These are phyloP conservation scores for Neofusicoccum umdonicola DNA, from an alignment of 2,329 filamentous ascomycete genomes.

Conservation along the genomic window DNA sequence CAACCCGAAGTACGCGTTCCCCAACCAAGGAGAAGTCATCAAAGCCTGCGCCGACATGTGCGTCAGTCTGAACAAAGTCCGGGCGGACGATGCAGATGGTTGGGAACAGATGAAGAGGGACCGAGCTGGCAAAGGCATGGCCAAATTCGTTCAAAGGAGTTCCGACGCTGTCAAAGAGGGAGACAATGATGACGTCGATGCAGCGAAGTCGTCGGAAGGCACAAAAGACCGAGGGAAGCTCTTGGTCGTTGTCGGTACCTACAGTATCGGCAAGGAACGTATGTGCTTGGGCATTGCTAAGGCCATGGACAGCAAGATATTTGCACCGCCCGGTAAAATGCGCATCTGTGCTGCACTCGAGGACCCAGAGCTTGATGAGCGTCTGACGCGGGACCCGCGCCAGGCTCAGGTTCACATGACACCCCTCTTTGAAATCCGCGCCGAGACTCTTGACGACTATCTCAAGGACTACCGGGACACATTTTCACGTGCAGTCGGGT, in stretches of 20 bases:
- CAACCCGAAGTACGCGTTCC: constrained; percentile 93
- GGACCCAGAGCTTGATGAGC: constrained; percentile 73
- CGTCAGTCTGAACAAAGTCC: constrained; percentile 68
- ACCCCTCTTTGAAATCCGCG: constrained; percentile 86
- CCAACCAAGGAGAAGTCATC: constrained; percentile 83
- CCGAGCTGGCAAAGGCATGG: constrained; percentile 58
- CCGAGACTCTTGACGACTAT: constrained; percentile 89
- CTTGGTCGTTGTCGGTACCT: constrained; percentile 91
- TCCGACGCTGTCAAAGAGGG: constrained; percentile 26
- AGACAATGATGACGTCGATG: constrained; percentile 28
- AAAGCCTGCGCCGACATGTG: constrained; percentile 84
- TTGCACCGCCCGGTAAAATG: constrained; percentile 77
- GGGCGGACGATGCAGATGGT: constrained; percentile 54
- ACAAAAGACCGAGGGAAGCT: constrained; percentile 62
- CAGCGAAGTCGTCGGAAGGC: constrained; percentile 29
- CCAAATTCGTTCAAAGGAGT: constrained; percentile 57
- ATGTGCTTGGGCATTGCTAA: constrained; percentile 91
- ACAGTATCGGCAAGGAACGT: constrained; percentile 96
- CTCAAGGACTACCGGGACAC: constrained; percentile 74
- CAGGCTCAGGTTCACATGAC: constrained; percentile 98
- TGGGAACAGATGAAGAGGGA: constrained; percentile 58
- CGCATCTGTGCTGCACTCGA: constrained; percentile 81
- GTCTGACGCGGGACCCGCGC: constrained; percentile 75
- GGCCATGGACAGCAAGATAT: constrained; percentile 85
- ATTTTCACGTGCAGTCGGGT: constrained; percentile 84